Evolutionary conservation across 73 alveolate species (phyloP).

Genomic region (Paramecium sexaurelia): DNA sequence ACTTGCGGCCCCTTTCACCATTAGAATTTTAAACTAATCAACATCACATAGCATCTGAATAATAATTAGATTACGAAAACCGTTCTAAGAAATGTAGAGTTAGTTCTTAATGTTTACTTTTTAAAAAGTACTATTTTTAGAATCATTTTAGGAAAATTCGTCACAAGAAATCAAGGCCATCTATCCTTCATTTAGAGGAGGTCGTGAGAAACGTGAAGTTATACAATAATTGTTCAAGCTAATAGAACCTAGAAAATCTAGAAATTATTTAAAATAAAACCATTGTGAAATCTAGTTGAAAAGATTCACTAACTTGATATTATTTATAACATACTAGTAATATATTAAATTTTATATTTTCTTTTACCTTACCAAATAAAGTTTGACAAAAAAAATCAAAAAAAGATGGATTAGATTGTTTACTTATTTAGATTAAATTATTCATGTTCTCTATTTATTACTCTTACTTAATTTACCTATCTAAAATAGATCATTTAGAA

Average conservation of each 20-base stretch:
- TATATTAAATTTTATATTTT: not conserved
- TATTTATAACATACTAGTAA: not conserved
- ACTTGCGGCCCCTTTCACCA: not conserved
- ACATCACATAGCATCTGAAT: not conserved
- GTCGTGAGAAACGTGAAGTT: not conserved
- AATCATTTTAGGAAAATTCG: not conserved
- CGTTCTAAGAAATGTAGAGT: not conserved
- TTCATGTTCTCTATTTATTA: not conserved
- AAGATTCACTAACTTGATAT: not conserved
- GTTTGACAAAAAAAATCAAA: not conserved
- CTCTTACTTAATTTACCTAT: too few species aligned
- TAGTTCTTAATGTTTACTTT: slow-evolving; percentile 1
- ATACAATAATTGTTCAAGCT: not conserved
- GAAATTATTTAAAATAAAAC: slow-evolving; percentile 17
- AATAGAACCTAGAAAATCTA: not conserved
- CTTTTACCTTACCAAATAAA: not conserved
- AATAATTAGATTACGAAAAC: not conserved
- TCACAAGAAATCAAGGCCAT: not conserved
- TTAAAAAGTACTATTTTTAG: slow-evolving; percentile 28
- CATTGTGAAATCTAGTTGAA: not conserved
- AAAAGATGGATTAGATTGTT: not conserved
- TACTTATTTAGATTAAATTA: not conserved
- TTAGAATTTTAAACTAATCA: not conserved
- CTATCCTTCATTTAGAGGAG: not conserved
- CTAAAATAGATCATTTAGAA: too few species aligned